A percentile compares a stretch with the other conserved stretches of the same genome.
Conservation (phyloP, 148 eudicot genomes). For the Polygonum maritimum region DNA sequence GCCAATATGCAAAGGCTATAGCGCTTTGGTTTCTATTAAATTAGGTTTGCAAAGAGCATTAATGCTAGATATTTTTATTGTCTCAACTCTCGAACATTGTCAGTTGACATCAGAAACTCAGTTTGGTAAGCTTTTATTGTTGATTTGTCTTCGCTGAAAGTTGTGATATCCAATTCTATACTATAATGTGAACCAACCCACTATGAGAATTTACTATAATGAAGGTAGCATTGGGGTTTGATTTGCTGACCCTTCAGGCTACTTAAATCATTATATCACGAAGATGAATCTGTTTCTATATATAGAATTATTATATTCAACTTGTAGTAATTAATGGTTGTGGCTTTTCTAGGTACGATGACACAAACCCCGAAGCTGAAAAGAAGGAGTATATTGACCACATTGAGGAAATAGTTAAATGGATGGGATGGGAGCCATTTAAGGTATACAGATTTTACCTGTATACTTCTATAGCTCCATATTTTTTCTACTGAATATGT, state of each 20-base stretch:
- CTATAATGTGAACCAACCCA: background rate
- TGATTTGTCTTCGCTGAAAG: background rate
- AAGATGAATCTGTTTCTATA: background rate
- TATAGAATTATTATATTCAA: background rate
- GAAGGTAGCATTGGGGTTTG: background rate
- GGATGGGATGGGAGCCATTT: constrained; percentile 97
- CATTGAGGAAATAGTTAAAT: constrained; percentile 51
- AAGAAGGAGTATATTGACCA: constrained; percentile 49
- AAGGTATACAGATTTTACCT: constrained; percentile 36
- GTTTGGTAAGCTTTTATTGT: background rate
- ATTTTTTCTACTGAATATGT: background rate
- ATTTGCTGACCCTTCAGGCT: background rate
- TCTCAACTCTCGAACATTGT: background rate
- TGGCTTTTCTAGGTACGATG: constrained; percentile 61
- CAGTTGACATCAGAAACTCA: too few species aligned
- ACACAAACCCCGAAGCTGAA: constrained; percentile 96
- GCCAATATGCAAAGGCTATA: background rate
- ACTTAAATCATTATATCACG: background rate
- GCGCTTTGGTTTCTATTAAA: background rate
- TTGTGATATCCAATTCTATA: background rate
- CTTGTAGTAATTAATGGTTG: background rate
- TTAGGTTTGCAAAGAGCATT: background rate
- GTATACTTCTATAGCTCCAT: background rate
- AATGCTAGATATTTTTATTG: background rate
- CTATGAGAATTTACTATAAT: background rate